A percentile compares a stretch with the other conserved stretches of the same genome.
Evolutionary conservation across 352 stramenopile genomes (phyloP).

Genomic region (Globisporangium camurandrum): DNA sequence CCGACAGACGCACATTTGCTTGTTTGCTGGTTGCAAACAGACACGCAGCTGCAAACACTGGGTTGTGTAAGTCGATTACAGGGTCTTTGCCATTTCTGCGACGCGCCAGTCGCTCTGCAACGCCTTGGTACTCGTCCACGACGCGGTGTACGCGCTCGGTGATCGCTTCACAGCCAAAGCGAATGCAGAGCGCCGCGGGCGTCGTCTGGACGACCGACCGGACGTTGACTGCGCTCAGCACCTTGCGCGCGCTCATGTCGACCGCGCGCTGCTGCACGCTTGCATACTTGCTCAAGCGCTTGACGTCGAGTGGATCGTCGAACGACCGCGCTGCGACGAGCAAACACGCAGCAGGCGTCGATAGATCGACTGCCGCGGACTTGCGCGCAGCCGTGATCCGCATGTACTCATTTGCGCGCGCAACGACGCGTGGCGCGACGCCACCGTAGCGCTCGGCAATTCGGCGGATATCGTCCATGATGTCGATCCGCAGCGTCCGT

Average conservation of each 20-base stretch:
- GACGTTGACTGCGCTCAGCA: constrained; percentile 42
- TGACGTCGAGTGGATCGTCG: constrained; percentile 39
- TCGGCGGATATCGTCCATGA: too few species aligned
- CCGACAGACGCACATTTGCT: constrained; percentile 27
- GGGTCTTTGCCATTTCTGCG: constrained; percentile 13
- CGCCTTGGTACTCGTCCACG: constrained; percentile 44
- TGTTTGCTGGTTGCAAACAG: constrained; percentile 60
- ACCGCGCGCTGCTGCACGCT: constrained; percentile 31
- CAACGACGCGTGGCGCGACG: constrained; percentile 37
- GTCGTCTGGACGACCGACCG: constrained; percentile 37
- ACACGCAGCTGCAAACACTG: constrained; percentile 57
- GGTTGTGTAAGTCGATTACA: constrained; percentile 31
- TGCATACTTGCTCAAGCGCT: constrained; percentile 30
- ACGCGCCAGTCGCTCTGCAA: constrained; percentile 20
- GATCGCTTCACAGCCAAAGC: constrained; percentile 60
- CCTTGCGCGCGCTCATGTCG: constrained; percentile 40
- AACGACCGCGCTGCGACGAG: constrained; percentile 48
- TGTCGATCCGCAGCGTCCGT: too few species aligned
- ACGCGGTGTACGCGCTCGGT: constrained; percentile 54
- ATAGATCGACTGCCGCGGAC: constrained; percentile 19
- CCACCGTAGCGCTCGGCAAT: too few species aligned
- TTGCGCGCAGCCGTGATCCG: constrained; percentile 41
- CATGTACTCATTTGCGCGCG: constrained; percentile 43
- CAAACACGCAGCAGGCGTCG: constrained; percentile 51
- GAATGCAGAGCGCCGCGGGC: constrained; percentile 54